Conservation (phyloP, 1,284 basidiomycete genomes). For the Vanrija sp. region DNA sequence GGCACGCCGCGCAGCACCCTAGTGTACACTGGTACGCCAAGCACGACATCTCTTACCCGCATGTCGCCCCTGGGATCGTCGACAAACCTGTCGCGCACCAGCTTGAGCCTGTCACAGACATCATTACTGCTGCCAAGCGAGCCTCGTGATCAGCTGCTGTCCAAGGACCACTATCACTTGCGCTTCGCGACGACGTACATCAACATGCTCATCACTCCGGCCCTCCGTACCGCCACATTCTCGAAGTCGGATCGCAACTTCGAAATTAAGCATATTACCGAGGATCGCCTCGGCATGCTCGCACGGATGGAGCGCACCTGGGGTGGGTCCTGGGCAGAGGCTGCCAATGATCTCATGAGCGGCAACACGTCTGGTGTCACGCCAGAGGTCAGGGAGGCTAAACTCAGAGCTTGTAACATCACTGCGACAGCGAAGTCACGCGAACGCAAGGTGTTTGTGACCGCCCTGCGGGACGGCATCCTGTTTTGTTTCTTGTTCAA, state of each 20-base stretch:
- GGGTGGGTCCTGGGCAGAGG: constrained; percentile 56
- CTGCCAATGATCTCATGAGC: constrained; percentile 17
- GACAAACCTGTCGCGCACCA: constrained; percentile 7
- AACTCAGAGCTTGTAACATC: constrained; percentile 51
- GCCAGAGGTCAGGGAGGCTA: constrained; percentile 42
- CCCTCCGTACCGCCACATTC: constrained; percentile 26
- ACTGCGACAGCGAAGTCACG: constrained; percentile 62
- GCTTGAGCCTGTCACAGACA: constrained; percentile 15
- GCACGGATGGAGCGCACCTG: constrained; percentile 67
- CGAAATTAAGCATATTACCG: constrained; percentile 57
- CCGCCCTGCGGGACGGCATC: constrained; percentile 74
- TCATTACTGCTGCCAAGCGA: constrained; percentile 11
- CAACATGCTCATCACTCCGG: constrained; percentile 35
- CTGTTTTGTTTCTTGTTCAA: constrained; percentile 65
- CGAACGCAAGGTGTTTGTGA: constrained; percentile 64
- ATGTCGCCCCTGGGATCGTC: not conserved
- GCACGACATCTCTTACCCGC: constrained; percentile 2
- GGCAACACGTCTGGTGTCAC: constrained; percentile 12
- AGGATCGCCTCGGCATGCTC: constrained; percentile 60
- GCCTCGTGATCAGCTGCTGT: constrained; percentile 15
- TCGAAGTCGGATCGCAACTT: constrained; percentile 26
- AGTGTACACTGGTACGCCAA: not conserved
- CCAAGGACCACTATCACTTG: constrained; percentile 42
- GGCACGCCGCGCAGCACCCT: not conserved
- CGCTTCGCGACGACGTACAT: constrained; percentile 41